Conservation (phyloP, 805 yeast species). For the Candida ortonii region DNA sequence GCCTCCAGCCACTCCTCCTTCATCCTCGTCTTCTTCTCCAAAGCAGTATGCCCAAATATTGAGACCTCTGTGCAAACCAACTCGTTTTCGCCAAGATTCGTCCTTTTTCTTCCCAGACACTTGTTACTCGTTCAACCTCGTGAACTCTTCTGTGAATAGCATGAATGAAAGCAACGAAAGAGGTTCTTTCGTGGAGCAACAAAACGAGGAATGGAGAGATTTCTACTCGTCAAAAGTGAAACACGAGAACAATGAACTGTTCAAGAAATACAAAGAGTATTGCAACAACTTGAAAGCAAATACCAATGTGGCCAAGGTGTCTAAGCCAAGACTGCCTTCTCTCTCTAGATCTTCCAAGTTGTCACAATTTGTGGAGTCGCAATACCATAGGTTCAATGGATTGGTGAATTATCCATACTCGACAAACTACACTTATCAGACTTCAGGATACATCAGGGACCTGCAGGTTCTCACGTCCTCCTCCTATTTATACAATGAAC, state of each 20-base stretch:
- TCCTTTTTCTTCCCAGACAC: slow-evolving; percentile 35
- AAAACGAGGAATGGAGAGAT: slow-evolving; percentile 45
- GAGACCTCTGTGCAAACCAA: slow-evolving; percentile 18
- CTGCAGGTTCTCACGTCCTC: slow-evolving; percentile 47
- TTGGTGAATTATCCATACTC: slow-evolving; percentile 49
- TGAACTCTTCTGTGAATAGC: slow-evolving; percentile 21
- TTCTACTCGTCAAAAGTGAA: slow-evolving; percentile 40
- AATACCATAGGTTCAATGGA: slow-evolving; percentile 23
- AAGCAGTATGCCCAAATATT: slow-evolving; percentile 19
- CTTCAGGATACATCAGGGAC: slow-evolving; percentile 46
- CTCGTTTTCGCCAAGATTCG: slow-evolving; percentile 20
- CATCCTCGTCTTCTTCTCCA: slow-evolving; percentile 27
- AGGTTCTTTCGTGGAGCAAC: slow-evolving; percentile 28
- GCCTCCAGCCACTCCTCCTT: slow-evolving; percentile 28
- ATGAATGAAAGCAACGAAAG: slow-evolving; percentile 32
- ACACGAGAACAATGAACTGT: slow-evolving; percentile 38
- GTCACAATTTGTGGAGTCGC: slow-evolving; percentile 25
- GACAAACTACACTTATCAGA: slow-evolving; percentile 49
- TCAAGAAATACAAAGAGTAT: slow-evolving; percentile 37
- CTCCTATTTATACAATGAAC: slow-evolving; percentile 44
- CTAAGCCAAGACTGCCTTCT: slow-evolving; percentile 11
- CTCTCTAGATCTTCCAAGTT: slow-evolving; percentile 17
- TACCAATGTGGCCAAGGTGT: slow-evolving; percentile 10
- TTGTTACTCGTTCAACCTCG: slow-evolving; percentile 32
- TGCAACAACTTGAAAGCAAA: slow-evolving; percentile 23